Evolutionary conservation across 257 asterid species (phyloP).

Genomic region (Buddleja alternifolia): DNA sequence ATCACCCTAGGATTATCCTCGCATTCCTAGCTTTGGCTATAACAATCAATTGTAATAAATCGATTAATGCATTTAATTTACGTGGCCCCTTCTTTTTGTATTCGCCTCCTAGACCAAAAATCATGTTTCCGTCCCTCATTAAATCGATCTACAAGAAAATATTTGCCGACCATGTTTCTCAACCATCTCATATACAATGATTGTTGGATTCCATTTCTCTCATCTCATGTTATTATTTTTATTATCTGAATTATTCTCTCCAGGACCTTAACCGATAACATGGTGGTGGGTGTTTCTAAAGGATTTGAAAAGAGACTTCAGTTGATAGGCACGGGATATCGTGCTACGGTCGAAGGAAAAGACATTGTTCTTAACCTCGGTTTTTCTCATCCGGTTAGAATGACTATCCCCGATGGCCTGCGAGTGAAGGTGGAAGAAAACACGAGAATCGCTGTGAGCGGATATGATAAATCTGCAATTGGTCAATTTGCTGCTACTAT

Average conservation of each 20-base stretch:
- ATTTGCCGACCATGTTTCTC: slow-evolving; percentile 4
- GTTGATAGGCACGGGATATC: slow-evolving; percentile 90
- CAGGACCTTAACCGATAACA: slow-evolving; percentile 97
- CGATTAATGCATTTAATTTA: background rate
- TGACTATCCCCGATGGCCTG: slow-evolving; percentile 74
- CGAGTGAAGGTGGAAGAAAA: slow-evolving; percentile 92
- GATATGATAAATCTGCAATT: slow-evolving; percentile 76
- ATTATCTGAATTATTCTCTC: slow-evolving; percentile 11
- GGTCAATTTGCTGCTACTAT: slow-evolving; percentile 96
- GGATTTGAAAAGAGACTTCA: slow-evolving; percentile 96
- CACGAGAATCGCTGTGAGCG: slow-evolving; percentile 83
- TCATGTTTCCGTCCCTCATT: too few relatives aligned
- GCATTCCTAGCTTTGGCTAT: background rate
- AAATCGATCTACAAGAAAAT: too few relatives aligned
- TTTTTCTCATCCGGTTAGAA: slow-evolving; percentile 92
- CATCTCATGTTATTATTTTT: slow-evolving; percentile 5
- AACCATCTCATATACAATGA: slow-evolving; percentile 2
- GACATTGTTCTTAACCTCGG: slow-evolving; percentile 90
- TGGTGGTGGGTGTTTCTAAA: slow-evolving; percentile 94
- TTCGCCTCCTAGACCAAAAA: too few relatives aligned
- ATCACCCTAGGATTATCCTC: too few relatives aligned
- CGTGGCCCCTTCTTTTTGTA: background rate
- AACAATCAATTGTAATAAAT: background rate
- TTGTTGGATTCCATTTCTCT: background rate
- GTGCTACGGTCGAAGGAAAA: slow-evolving; percentile 87